Evolutionary conservation across 768 basidiomycete species (phyloP).

Genomic region (Tylopilus sp.): DNA sequence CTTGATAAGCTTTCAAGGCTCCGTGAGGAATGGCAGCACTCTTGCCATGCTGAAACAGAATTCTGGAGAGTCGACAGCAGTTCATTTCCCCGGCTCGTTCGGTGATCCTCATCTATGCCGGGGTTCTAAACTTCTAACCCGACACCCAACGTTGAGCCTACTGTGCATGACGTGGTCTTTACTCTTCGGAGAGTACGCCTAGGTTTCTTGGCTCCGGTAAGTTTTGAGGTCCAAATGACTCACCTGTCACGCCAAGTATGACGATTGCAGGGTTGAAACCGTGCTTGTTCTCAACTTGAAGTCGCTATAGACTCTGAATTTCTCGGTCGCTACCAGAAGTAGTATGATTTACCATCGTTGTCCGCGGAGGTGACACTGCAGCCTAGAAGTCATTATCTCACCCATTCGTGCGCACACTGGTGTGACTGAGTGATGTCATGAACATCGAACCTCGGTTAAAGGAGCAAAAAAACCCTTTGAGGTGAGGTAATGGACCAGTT

Average conservation of each 20-base stretch:
- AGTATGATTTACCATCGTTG: background rate
- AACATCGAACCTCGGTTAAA: too few species aligned
- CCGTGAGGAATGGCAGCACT: too few species aligned
- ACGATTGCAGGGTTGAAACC: background rate
- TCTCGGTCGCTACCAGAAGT: slow-evolving; percentile 1
- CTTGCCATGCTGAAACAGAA: too few species aligned
- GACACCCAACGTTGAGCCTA: background rate
- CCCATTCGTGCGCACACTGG: background rate
- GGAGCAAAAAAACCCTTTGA: background rate
- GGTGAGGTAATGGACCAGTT: slow-evolving; percentile 12
- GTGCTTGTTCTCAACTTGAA: background rate
- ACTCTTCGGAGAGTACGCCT: background rate
- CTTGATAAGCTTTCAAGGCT: too few species aligned
- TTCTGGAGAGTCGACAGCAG: too few species aligned
- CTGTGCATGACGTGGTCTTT: background rate
- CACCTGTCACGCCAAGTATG: slow-evolving; percentile 2
- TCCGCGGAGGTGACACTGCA: slow-evolving; percentile 7
- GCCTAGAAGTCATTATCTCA: background rate
- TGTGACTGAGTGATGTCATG: too few species aligned
- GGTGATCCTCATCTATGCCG: slow-evolving; percentile 6
- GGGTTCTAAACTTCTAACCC: background rate
- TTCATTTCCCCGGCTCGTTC: background rate
- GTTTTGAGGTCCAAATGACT: background rate
- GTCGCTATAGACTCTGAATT: slow-evolving; percentile 2
- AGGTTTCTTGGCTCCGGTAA: background rate